Evolutionary conservation across 1,284 basidiomycete genomes (phyloP).

Genomic region (Cutaneotrichosporon cavernicola): DNA sequence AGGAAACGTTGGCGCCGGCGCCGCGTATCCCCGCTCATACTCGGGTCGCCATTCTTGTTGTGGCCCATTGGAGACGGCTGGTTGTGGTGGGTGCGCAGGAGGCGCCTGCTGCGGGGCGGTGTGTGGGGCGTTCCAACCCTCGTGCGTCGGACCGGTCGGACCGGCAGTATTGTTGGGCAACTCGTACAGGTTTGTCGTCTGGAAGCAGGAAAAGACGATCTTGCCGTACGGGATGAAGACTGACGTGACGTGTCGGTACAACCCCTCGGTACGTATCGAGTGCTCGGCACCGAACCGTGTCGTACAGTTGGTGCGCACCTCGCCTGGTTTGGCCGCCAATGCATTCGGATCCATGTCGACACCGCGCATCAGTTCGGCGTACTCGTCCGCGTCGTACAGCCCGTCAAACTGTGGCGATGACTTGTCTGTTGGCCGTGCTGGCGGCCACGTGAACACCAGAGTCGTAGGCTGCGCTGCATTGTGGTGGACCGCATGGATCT

Average conservation of each 20-base stretch:
- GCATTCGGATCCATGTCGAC: slow-evolving; percentile 64
- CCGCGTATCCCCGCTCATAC: not conserved
- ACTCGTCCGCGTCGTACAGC: slow-evolving; percentile 73
- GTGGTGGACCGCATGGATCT: slow-evolving; percentile 35
- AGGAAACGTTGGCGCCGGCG: not conserved
- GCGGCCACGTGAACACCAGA: slow-evolving; percentile 78
- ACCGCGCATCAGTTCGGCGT: slow-evolving; percentile 74
- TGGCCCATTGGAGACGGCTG: not conserved
- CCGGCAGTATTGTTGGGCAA: slow-evolving; percentile 6
- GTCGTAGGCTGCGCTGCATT: slow-evolving; percentile 23
- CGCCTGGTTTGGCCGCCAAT: slow-evolving; percentile 55
- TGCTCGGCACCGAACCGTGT: slow-evolving; percentile 83
- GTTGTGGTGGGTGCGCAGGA: not conserved
- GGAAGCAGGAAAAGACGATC: slow-evolving; percentile 56
- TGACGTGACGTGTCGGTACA: slow-evolving; percentile 69
- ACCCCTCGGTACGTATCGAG: slow-evolving; percentile 61
- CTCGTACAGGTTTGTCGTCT: slow-evolving; percentile 61
- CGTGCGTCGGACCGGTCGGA: not conserved
- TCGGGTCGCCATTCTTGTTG: slow-evolving; percentile 7
- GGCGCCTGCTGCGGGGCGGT: not conserved
- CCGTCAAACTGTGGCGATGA: slow-evolving; percentile 54
- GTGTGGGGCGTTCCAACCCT: not conserved
- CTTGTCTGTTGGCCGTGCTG: slow-evolving; percentile 47
- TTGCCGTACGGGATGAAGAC: slow-evolving; percentile 91
- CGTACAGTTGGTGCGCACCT: slow-evolving; percentile 88